Percentiles rank a stretch among this genome's conserved stretches.
phyloP scores from a whole-genome alignment of 345 rosid species.

The Citrus reticulata region DNA sequence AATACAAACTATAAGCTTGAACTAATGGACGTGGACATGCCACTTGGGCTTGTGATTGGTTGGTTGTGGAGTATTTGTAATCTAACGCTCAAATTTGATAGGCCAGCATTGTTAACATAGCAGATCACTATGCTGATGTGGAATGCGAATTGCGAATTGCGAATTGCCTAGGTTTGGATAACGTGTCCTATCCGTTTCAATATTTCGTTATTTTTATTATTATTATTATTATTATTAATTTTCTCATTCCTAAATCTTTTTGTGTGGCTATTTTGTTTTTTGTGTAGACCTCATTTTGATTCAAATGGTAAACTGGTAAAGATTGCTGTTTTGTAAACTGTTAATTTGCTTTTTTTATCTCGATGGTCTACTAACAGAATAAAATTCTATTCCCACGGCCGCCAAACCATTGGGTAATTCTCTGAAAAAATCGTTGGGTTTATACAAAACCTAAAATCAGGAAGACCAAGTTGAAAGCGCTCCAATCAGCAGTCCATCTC shows the following conservation, averaged over 20 bases:
- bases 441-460: too few species aligned
- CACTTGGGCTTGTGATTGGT: slow-evolving; percentile 55
- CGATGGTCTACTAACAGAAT: too few species aligned
- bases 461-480: neutral
- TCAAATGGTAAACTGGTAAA: neutral
- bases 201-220: neutral
- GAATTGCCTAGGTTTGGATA: slow-evolving; percentile 43
- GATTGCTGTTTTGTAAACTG: too few species aligned
- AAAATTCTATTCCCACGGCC: too few species aligned
- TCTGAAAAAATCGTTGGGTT: too few species aligned
- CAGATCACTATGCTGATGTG: slow-evolving; percentile 45
- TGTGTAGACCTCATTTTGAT: neutral
- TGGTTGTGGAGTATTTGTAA: slow-evolving; percentile 34
- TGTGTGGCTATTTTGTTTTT: neutral
- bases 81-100: slow-evolving; percentile 53
- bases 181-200: slow-evolving; percentile 23
- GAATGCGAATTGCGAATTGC: slow-evolving; percentile 24
- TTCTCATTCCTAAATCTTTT: neutral
- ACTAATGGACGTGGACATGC: slow-evolving; percentile 54
- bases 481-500: neutral
- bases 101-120: slow-evolving; percentile 49
- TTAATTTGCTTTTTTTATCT: too few species aligned
- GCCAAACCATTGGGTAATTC: too few species aligned
- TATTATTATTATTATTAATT: too few species aligned
- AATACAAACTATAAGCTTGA: slow-evolving; percentile 40